Evolutionary conservation across 495 filamentous ascomycete genomes (phyloP).

Genomic region (Patellaria atrata): DNA sequence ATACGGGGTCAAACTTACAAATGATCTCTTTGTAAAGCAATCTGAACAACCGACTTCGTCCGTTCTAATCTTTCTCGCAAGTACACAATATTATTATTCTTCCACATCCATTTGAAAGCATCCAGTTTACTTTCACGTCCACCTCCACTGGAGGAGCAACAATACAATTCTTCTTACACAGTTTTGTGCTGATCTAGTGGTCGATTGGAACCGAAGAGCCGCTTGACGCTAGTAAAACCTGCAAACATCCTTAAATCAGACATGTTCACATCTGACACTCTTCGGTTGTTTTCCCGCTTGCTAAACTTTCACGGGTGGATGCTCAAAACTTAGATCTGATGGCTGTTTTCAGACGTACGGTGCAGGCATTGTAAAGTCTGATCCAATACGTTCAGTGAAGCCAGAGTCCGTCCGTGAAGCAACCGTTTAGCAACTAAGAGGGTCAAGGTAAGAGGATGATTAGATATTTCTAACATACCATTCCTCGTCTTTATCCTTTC

Average conservation of each 20-base stretch:
- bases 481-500: neutral
- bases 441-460: too few relatives aligned
- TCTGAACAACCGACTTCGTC: conserved; percentile 12
- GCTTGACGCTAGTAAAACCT: neutral
- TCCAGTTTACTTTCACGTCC: conserved; percentile 8
- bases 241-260: too few relatives aligned
- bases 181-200: conserved; percentile 2
- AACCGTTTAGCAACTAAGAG: too few relatives aligned
- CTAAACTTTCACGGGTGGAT: too few relatives aligned
- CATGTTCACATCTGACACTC: too few relatives aligned
- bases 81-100: conserved; percentile 14
- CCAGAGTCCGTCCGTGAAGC: too few relatives aligned
- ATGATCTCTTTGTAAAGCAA: conserved; percentile 20
- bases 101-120: conserved; percentile 15
- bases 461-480: too few relatives aligned
- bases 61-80: conserved; percentile 19
- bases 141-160: neutral
- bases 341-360: too few relatives aligned
- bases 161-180: neutral
- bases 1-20: conserved; percentile 16
- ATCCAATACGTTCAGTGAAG: too few relatives aligned
- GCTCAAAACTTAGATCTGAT: too few relatives aligned
- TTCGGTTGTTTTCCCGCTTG: too few relatives aligned
- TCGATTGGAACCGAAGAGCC: neutral
- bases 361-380: too few relatives aligned